phyloP scores from a whole-genome alignment of 768 basidiomycete genomes.

The Podaxis sp. region DNA sequence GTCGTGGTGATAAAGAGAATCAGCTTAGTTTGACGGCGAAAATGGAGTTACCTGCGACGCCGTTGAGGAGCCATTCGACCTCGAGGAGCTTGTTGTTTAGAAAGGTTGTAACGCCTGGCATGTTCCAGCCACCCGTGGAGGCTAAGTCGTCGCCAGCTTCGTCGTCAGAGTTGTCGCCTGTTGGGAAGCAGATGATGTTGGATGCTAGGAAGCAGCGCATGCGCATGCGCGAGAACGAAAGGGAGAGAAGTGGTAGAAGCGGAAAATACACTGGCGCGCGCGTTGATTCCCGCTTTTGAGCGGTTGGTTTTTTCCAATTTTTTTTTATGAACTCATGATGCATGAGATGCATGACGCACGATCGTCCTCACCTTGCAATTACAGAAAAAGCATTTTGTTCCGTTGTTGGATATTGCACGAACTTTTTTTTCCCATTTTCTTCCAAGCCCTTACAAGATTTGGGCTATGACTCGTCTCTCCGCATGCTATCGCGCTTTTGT shows the following conservation, averaged over 20 bases:
- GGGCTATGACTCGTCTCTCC: not conserved
- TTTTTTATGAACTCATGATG: slow-evolving; percentile 1
- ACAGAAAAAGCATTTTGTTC: slow-evolving; percentile 2
- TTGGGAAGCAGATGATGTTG: slow-evolving; percentile 66
- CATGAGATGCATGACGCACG: not conserved
- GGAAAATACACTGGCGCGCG: no score
- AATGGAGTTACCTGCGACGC: slow-evolving; percentile 42
- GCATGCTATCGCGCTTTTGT: slow-evolving; percentile 12
- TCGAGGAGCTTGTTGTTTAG: slow-evolving; percentile 33
- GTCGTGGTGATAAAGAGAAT: slow-evolving; percentile 40
- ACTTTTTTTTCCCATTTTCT: not conserved
- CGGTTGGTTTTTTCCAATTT: not conserved
- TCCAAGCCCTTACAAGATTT: not conserved
- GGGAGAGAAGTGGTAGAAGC: not conserved
- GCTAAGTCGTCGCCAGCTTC: slow-evolving; percentile 61
- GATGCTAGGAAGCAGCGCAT: slow-evolving; percentile 51
- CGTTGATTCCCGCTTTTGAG: not conserved
- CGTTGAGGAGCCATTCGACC: slow-evolving; percentile 38
- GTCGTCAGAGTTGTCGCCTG: slow-evolving; percentile 72
- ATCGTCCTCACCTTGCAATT: not conserved
- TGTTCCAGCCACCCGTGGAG: slow-evolving; percentile 45
- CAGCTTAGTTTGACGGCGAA: slow-evolving; percentile 31
- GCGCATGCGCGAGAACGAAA: slow-evolving; percentile 34
- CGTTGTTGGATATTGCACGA: slow-evolving; percentile 4
- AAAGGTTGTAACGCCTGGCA: slow-evolving; percentile 35